Conservation (phyloP, 805 yeast genomes). For the Candida peoriensis region DNA sequence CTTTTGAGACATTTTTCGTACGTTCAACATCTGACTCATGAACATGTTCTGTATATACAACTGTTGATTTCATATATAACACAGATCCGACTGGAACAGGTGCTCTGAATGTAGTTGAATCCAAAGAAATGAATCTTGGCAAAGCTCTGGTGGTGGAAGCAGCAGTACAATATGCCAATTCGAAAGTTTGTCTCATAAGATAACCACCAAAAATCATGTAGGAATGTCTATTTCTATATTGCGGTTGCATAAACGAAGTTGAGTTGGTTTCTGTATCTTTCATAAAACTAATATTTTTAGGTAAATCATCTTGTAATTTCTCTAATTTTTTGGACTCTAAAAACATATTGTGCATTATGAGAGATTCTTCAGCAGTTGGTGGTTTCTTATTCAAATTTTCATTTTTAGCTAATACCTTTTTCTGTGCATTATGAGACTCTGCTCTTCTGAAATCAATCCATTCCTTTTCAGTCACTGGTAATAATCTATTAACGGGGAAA, state of each 20-base stretch:
- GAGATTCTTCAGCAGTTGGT: constrained; percentile 73
- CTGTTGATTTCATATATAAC: constrained; percentile 72
- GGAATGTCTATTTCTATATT: constrained; percentile 90
- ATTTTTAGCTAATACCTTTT: constrained; percentile 69
- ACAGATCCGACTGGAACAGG: constrained; percentile 97
- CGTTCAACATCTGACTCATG: constrained; percentile 32
- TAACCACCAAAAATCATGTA: constrained; percentile 96
- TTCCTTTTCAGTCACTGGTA: constrained; percentile 71
- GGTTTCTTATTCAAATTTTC: constrained; percentile 57
- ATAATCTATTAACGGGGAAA: constrained; percentile 75
- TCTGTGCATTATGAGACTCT: constrained; percentile 82
- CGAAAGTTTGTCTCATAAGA: constrained; percentile 86
- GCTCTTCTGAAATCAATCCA: constrained; percentile 85
- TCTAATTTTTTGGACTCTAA: constrained; percentile 39
- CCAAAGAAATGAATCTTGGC: constrained; percentile 86
- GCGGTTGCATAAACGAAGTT: constrained; percentile 92
- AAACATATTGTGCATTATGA: constrained; percentile 76
- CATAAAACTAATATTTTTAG: constrained; percentile 59
- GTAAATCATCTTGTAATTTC: constrained; percentile 29
- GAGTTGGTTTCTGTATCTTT: constrained; percentile 65
- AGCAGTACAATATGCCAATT: constrained; percentile 87
- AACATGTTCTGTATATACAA: constrained; percentile 82
- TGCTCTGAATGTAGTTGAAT: constrained; percentile 84
- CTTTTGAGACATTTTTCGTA: constrained; percentile 1
- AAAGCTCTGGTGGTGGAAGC: constrained; percentile 82